Conservation (phyloP, 805 yeast species). For the Ogataea parapolymorpha region DNA sequence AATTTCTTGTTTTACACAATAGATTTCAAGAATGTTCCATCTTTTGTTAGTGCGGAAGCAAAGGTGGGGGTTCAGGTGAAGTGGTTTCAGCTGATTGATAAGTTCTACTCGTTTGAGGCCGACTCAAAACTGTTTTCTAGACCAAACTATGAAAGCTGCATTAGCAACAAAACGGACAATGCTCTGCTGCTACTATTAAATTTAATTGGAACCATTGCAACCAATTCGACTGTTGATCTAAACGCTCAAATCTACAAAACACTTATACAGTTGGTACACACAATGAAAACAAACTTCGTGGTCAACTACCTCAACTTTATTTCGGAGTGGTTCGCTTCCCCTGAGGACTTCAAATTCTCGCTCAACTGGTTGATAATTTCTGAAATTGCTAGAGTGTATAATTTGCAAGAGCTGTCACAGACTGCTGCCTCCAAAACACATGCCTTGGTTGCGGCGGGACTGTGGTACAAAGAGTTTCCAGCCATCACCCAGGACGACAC, state of each 20-base stretch:
- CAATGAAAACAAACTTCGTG: slow-evolving; percentile 24
- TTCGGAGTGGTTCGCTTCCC: slow-evolving; percentile 19
- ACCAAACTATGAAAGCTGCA: slow-evolving; percentile 44
- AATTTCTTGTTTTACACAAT: slow-evolving; percentile 34
- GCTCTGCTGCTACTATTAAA: slow-evolving; percentile 39
- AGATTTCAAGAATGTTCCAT: slow-evolving; percentile 18
- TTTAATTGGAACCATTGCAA: slow-evolving; percentile 33
- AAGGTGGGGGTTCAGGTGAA: slow-evolving; percentile 35
- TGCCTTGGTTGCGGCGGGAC: slow-evolving; percentile 5
- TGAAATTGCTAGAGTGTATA: slow-evolving; percentile 8
- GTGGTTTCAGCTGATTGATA: slow-evolving; percentile 38
- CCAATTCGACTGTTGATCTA: slow-evolving; percentile 21
- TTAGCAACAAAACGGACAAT: slow-evolving; percentile 39
- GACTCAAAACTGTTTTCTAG: slow-evolving; percentile 14
- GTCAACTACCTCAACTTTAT: slow-evolving; percentile 22
- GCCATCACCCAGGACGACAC: slow-evolving; percentile 3
- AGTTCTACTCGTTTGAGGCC: slow-evolving; percentile 26
- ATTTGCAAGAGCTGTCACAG: slow-evolving; percentile 11
- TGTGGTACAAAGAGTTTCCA: slow-evolving; percentile 20
- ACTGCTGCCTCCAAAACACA: slow-evolving; percentile 8
- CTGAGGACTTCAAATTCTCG: slow-evolving; percentile 18
- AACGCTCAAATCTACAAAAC: slow-evolving; percentile 26
- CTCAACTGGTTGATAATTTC: slow-evolving; percentile 17
- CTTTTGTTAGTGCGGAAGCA: slow-evolving; percentile 24
- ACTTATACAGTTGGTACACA: slow-evolving; percentile 26